These are phyloP conservation scores for Plenodomus lindquistii DNA, from an alignment of 2,329 filamentous ascomycete genomes.

Conservation along the genomic window DNA sequence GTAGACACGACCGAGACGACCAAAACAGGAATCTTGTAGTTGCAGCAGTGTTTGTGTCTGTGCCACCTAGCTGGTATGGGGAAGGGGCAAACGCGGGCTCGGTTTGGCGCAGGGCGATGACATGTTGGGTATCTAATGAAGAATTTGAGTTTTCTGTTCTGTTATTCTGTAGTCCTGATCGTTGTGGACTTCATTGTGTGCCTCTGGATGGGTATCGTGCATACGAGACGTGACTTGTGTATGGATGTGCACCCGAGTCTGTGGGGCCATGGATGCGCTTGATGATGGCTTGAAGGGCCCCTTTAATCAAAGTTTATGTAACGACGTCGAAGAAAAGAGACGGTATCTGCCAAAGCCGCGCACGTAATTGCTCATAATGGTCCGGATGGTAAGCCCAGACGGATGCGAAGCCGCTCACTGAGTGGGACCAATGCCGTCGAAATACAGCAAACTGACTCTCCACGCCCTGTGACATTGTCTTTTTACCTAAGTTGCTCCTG, in stretches of 20 bases:
- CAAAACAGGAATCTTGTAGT: not conserved
- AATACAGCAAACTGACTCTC: not conserved
- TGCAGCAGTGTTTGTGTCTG: not conserved
- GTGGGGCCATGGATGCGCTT: not conserved
- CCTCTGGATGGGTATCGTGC: not conserved
- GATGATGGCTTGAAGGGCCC: not conserved
- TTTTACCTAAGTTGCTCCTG: not conserved
- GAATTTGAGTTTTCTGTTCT: not conserved
- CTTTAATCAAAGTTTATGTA: not conserved
- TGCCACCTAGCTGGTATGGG: not conserved
- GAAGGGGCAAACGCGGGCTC: not conserved
- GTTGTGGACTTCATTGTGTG: not conserved
- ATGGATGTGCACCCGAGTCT: not conserved
- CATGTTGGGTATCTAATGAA: conserved; percentile 5
- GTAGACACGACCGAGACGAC: conserved; percentile 4
- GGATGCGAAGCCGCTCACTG: not conserved
- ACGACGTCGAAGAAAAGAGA: not conserved
- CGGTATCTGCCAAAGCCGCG: not conserved
- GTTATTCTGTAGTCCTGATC: not conserved
- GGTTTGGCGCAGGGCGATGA: not conserved
- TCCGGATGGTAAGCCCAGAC: not conserved
- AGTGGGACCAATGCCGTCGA: not conserved
- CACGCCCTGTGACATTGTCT: not conserved
- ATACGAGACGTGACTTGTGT: not conserved
- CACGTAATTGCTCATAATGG: not conserved